Evolutionary conservation across 805 yeast species (phyloP).

Genomic region (Wickerhamiella dianesei): DNA sequence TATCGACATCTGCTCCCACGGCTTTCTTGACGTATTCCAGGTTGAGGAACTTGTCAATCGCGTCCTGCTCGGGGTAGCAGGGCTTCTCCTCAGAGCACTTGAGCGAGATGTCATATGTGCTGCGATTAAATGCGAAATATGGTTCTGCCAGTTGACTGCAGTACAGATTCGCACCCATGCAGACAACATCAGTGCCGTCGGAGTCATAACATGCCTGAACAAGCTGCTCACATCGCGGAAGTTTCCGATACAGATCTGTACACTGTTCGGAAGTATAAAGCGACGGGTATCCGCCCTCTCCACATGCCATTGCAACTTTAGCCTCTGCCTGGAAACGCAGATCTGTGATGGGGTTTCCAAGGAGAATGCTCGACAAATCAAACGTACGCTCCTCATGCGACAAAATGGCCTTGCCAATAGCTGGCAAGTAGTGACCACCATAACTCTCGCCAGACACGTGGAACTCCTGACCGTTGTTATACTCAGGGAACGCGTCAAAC

Average conservation of each 20-base stretch:
- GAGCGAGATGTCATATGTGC: constrained; percentile 81
- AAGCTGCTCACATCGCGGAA: constrained; percentile 67
- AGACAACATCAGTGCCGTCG: constrained; percentile 55
- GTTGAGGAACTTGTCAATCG: constrained; percentile 69
- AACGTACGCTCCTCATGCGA: constrained; percentile 42
- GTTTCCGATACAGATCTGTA: constrained; percentile 46
- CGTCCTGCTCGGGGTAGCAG: constrained; percentile 70
- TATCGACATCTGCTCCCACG: constrained; percentile 81
- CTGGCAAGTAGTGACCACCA: constrained; percentile 93
- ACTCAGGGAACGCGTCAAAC: constrained; percentile 77
- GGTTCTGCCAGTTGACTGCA: constrained; percentile 68
- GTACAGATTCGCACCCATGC: constrained; percentile 84
- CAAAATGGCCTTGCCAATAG: constrained; percentile 47
- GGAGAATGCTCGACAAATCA: constrained; percentile 65
- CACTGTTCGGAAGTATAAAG: constrained; percentile 72
- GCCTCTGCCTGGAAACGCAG: constrained; percentile 66
- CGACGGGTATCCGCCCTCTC: constrained; percentile 68
- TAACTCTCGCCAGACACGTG: constrained; percentile 93
- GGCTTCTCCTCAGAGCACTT: constrained; percentile 42
- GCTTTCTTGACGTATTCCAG: constrained; percentile 60
- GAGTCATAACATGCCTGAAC: constrained; percentile 66
- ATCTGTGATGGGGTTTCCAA: constrained; percentile 92
- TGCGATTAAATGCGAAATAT: constrained; percentile 71
- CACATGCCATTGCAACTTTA: constrained; percentile 92
- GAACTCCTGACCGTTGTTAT: constrained; percentile 39